Base-by-base conservation (phyloP, 169 alveolate species). In the Condylostoma magnum region DNA sequence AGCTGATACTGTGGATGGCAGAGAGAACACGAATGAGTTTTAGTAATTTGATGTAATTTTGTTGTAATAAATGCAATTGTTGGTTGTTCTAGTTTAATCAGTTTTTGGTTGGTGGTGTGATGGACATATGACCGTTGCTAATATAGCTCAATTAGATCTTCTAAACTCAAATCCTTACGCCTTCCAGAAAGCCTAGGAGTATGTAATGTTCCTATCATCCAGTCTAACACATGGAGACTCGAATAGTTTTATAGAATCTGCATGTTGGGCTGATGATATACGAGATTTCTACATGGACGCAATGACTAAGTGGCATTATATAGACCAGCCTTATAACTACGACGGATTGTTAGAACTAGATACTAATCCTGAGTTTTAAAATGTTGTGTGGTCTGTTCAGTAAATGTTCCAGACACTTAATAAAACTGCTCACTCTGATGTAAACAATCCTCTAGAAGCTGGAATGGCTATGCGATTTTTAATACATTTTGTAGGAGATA, bases 401-500 rank as follows among this genome's bases (percentile, higher is more conserved):
- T 12, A 60, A 10, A n/a, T n/a, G 1, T 1, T 36, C 18, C n/a
- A 18, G n/a, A 60, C 71, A 10, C 27, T 55, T 2, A 22, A 43
- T 43, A 22, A 22, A 43, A n/a, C 51, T 43, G 15, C 25, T 22
- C 15, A 43, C 15, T n/a, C 51, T 22, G 18, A 43, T n/a, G 18
- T 43, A n/a, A 43, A n/a, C 18, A 47, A 31, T 28, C 20, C 57
- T 18, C 41, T 33, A 18, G 88, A 70, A 37, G 69, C 37, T 28
- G 43, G 78, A 8, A 31, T 80, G 43, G 58, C 67, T 51, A 31
- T 76, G 2, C 30, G 90, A 41, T 71, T 53, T 25, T 71, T 83
- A 30, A 73, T 83, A 12, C 90, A 83, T 43, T 58, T 70, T 8
- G 22, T 78, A 15, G 90, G 90, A 25, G 90, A 83, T 38, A 55